Base-by-base conservation (phyloP, 2,329 filamentous ascomycete species). In the Colletotrichum sp. region DNA sequence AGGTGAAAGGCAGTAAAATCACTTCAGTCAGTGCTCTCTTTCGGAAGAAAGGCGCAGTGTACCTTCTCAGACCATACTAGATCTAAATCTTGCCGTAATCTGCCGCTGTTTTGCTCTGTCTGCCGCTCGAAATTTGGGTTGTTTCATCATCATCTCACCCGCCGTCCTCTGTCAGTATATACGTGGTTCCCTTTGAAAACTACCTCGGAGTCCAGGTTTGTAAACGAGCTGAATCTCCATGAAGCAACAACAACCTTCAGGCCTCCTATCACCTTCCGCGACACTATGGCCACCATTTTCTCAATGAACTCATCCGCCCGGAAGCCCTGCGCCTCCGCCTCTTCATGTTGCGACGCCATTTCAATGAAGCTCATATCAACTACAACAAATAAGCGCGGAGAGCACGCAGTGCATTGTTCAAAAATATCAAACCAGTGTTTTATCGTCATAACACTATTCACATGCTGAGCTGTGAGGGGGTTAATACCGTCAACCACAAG, bases 151-250 rank as follows among this genome's bases (percentile, higher is more conserved):
- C 36, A 19, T 11, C 16, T 44, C 8, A 44, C 36, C 0, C 16
- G 16, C 8, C 36, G 36, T 6, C 36, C 36, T 11, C 36, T 44
- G 2, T 44, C 36, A 9, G 36, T 44, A 2, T n/a, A 11, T 3
- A 39, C 2, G 0, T 9, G 1, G 2, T 39, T 44, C 2, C 1
- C 16, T 0, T 0, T 19, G 36, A 19, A 44, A 44, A 6, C 2
- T 0, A 19, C 8, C 8, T 19, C 8, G 0, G 16, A 0, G 3
- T 19, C 16, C 2, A 44, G 16, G 0, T 19, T 9, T 0, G 16
- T 44, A 8, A 44, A 44, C 0, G 36, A 39, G 36, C 2, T 3
- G 16, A 19, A 3, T 19, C 36, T 9, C 36, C 36, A 9, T 0
- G 39, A 49, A 12, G 39, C 5, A 12, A 49, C 5, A 4, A 49